Evolutionary conservation across 2,329 filamentous ascomycete species (phyloP).

Genomic region (Diaporthe capsici): DNA sequence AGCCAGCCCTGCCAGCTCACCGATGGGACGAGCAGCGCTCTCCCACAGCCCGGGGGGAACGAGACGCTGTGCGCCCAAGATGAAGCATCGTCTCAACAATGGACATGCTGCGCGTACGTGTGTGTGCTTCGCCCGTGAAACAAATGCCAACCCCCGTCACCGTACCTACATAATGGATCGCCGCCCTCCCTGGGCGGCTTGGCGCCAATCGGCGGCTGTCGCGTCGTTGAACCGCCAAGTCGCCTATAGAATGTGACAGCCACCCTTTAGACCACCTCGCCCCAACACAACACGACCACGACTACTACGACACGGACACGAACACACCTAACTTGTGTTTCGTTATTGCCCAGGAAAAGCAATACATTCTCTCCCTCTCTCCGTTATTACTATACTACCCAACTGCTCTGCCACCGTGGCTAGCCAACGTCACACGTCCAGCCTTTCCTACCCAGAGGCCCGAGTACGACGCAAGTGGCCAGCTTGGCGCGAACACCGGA

Average conservation of each 20-base stretch:
- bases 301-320: conserved; percentile 14
- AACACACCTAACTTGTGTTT: conserved; percentile 10
- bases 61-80: conserved; percentile 5
- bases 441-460: background rate
- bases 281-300: background rate
- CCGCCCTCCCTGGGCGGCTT: conserved; percentile 31
- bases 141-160: conserved; percentile 13
- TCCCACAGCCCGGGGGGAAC: background rate
- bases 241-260: conserved; percentile 29
- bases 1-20: background rate
- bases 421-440: background rate
- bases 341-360: conserved; percentile 30
- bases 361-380: background rate
- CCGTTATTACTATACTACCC: background rate
- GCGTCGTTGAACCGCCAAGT: conserved; percentile 32
- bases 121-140: conserved; percentile 11
- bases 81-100: conserved; percentile 23
- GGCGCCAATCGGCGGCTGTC: conserved; percentile 37
- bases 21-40: background rate
- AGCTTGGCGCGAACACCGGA: conserved; percentile 32
- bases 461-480: conserved; percentile 34
- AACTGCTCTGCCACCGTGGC: background rate
- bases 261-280: background rate
- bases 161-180: conserved; percentile 26
- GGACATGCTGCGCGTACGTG: conserved; percentile 7